Evolutionary conservation across 1,139 yeast species (phyloP).

Genomic region (Protomyces gravidus): DNA sequence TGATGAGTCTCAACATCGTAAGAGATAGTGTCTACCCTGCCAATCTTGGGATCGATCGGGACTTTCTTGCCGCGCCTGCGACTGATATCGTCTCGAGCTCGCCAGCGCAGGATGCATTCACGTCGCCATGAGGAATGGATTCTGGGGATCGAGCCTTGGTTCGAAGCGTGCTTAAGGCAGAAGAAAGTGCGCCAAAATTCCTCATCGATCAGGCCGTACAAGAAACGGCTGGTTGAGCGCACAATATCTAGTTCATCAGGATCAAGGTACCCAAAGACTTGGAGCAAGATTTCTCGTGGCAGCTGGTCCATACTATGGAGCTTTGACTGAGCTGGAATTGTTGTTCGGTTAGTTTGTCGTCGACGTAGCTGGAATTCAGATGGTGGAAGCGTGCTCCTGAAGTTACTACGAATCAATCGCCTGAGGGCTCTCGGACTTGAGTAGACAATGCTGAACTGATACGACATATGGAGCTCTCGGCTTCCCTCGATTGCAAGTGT

Average conservation of each 20-base stretch:
- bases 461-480: too few species aligned
- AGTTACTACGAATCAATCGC: too few species aligned
- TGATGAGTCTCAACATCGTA: background rate
- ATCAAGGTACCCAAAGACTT: background rate
- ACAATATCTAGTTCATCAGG: background rate
- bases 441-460: too few species aligned
- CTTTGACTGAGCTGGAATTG: too few species aligned
- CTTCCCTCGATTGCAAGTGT: too few species aligned
- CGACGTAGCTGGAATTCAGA: too few species aligned
- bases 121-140: constrained; percentile 13
- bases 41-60: constrained; percentile 10
- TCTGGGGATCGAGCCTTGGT: background rate
- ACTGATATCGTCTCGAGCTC: background rate
- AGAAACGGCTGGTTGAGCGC: background rate
- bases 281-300: background rate
- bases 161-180: background rate
- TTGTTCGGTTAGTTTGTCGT: too few species aligned
- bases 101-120: constrained; percentile 5
- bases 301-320: background rate
- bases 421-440: too few species aligned
- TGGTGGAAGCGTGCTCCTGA: too few species aligned
- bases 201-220: background rate
- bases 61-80: constrained; percentile 13
- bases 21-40: background rate
- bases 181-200: background rate